phyloP scores from a whole-genome alignment of 1,139 yeast species.

The Pneumocystis canis region DNA sequence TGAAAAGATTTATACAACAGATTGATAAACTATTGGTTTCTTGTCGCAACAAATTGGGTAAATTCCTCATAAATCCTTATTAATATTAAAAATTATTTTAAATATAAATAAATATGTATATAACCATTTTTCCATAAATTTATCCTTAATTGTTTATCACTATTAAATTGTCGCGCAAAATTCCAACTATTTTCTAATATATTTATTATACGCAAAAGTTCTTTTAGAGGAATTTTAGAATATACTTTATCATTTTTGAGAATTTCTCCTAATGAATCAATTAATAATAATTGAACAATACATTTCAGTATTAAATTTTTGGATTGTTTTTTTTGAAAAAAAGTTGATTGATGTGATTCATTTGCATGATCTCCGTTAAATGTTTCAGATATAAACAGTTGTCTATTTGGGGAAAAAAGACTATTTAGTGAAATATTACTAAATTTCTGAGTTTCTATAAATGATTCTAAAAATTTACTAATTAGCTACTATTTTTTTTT shows the following conservation, averaged over 20 bases:
- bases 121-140: constrained; percentile 49
- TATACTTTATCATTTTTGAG: constrained; percentile 56
- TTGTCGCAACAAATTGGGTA: constrained; percentile 82
- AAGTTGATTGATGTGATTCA: neutral
- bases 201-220: constrained; percentile 44
- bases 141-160: constrained; percentile 71
- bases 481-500: neutral
- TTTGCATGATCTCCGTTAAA: neutral
- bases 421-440: neutral
- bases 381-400: neutral
- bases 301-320: constrained; percentile 82
- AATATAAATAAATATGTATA: neutral
- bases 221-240: constrained; percentile 48
- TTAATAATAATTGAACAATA: constrained; percentile 75
- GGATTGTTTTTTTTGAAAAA: constrained; percentile 35
- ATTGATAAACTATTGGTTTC: constrained; percentile 86
- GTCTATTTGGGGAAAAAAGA: neutral
- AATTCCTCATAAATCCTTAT: constrained; percentile 79
- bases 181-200: constrained; percentile 55
- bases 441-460: neutral
- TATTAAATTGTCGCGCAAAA: constrained; percentile 78
- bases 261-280: constrained; percentile 71
- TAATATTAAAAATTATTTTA: neutral
- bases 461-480: neutral
- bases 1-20: constrained; percentile 63